phyloP scores from a whole-genome alignment of 2,329 filamentous ascomycete genomes.

The Tolypocladium sp. region DNA sequence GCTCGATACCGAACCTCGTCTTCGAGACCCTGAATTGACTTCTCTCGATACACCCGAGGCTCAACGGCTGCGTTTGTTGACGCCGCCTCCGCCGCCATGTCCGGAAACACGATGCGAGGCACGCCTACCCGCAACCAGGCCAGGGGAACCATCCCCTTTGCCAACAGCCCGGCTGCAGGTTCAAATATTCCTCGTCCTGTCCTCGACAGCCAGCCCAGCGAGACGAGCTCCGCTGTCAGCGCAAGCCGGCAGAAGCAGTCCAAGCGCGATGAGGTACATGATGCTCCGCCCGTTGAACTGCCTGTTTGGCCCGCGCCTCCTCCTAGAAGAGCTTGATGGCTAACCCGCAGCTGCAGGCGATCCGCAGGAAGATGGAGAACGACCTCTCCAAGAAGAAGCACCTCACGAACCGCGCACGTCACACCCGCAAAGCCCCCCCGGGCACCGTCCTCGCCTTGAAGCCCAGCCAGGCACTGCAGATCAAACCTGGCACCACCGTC shows the following conservation, averaged over 20 bases:
- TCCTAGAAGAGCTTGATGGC: not conserved
- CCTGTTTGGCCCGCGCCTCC: not conserved
- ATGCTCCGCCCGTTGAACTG: not conserved
- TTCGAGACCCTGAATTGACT: not conserved
- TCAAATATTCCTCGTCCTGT: constrained; percentile 68
- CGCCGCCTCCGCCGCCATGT: constrained; percentile 33
- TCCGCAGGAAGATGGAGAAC: constrained; percentile 91
- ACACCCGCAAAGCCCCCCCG: constrained; percentile 86
- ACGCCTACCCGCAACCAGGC: constrained; percentile 55
- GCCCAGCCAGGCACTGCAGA: constrained; percentile 91
- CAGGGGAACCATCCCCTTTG: constrained; percentile 50
- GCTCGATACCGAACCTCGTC: not conserved
- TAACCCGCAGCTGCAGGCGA: constrained; percentile 53
- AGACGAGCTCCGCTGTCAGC: constrained; percentile 64
- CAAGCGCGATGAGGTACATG: constrained; percentile 92
- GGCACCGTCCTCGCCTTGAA: constrained; percentile 93
- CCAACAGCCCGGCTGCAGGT: constrained; percentile 44
- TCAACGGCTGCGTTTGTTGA: constrained; percentile 5
- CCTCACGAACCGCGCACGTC: constrained; percentile 65
- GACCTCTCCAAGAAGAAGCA: constrained; percentile 98
- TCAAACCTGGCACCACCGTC: constrained; percentile 89
- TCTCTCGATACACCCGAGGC: not conserved
- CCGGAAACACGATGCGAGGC: constrained; percentile 56
- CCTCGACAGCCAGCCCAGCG: constrained; percentile 52
- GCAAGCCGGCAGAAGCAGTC: constrained; percentile 93